phyloP scores from a whole-genome alignment of 257 asterid genomes.

The Hygrophila difformis region DNA sequence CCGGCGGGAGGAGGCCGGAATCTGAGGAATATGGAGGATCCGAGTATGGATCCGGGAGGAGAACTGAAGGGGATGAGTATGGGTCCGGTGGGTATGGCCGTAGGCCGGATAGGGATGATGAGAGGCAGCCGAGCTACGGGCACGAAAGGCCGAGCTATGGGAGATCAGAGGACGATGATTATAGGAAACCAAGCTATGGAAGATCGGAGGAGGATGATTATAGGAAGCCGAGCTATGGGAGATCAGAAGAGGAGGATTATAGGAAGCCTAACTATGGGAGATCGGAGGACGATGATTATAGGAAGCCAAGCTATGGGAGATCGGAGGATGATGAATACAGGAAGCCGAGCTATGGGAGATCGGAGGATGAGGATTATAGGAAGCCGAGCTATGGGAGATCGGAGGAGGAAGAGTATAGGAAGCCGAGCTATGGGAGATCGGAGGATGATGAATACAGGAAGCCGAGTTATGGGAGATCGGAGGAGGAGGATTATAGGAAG shows the following conservation, averaged over 20 bases:
- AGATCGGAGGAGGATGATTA: slow-evolving; percentile 19
- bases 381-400: slow-evolving; percentile 61
- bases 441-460: slow-evolving; percentile 26
- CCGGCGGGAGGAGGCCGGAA: slow-evolving; percentile 11
- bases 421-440: no score
- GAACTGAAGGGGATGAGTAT: slow-evolving; percentile 6
- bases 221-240: slow-evolving; percentile 22
- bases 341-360: slow-evolving; percentile 18
- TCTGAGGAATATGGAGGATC: slow-evolving; percentile 3
- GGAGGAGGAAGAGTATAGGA: slow-evolving; percentile 50
- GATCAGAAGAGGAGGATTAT: neutral
- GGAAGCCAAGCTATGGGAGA: slow-evolving; percentile 8
- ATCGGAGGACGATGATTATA: slow-evolving; percentile 13
- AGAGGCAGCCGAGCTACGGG: slow-evolving; percentile 18
- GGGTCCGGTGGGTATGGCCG: slow-evolving; percentile 31
- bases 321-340: slow-evolving; percentile 23
- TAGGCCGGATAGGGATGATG: slow-evolving; percentile 21
- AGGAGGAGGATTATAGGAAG: slow-evolving; percentile 34
- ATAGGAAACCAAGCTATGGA: slow-evolving; percentile 9
- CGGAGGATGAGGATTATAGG: no score
- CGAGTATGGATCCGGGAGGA: slow-evolving; percentile 21
- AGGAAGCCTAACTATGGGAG: slow-evolving; percentile 8
- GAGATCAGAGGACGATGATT: slow-evolving; percentile 14
- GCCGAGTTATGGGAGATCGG: slow-evolving; percentile 29
- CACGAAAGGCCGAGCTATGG: slow-evolving; percentile 20